Base-by-base conservation (phyloP, 108 stramenopile species). In the Pseudonitzschia multiseries region DNA sequence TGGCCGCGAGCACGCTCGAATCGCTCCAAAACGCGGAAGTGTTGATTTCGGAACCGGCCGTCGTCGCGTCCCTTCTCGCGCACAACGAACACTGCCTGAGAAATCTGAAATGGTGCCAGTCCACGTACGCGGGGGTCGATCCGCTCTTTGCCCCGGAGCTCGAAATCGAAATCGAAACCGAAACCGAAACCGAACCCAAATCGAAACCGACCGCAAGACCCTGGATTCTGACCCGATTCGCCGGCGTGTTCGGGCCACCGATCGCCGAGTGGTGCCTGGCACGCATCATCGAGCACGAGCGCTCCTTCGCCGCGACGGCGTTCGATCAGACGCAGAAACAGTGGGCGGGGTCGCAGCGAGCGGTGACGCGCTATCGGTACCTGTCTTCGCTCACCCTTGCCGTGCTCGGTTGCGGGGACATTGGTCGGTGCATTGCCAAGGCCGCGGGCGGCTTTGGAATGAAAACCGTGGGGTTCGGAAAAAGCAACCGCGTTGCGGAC, bases 201-300 rank as follows among this genome's bases (percentile, higher is more conserved):
- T n/a, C n/a, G n/a, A n/a, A n/a, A 21, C 32, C 31, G 21, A 17
- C 57, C 27, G 40, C 22, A 2, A 40, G 6, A 40, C 33, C 61
- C 8, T 48, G 68, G 24, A 29, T 65, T 71, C 33, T 86, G 26
- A 86, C 85, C 54, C 68, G 85, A 20, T 81, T 83, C 72, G 82
- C 85, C 10, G 85, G 85, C 20, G 71, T 70, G 24, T 86, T 83
- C 69, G 85, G 85, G 28, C 77, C 78, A 2, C 83, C 83, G 3
- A 86, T 86, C 27, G 83, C 86, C 6, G 86, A 86, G 63, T 86
- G 83, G 83, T 79, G 67, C 28, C 43, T 86, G 29, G 86, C 78
- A 9, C 77, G 83, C 14, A 86, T 86, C 10, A 82, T 86, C 76
- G 77, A 31, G 41, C 81, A 84, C 53, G 86, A 86, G 52, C 74